These are phyloP conservation scores for Jaapia argillacea DNA, from an alignment of 768 basidiomycete genomes.

Conservation along the genomic window DNA sequence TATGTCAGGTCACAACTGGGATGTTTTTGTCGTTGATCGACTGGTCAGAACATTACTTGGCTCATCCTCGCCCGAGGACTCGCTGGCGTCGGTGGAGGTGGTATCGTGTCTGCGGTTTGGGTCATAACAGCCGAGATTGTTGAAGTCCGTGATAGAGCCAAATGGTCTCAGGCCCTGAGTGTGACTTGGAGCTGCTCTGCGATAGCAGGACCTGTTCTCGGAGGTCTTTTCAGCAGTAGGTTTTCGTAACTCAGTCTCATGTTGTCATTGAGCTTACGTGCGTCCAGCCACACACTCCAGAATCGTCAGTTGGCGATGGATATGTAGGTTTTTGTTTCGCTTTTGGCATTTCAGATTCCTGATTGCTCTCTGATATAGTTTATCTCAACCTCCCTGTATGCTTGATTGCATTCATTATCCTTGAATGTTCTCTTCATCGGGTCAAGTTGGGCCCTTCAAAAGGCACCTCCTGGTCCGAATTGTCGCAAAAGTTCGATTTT, in stretches of 20 bases:
- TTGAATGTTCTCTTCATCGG: constrained; percentile 49
- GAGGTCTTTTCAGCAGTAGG: constrained; percentile 73
- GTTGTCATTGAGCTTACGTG: too few relatives aligned
- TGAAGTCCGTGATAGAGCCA: constrained; percentile 55
- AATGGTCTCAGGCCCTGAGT: constrained; percentile 80
- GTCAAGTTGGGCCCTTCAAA: constrained; percentile 36
- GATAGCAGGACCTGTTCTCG: constrained; percentile 73
- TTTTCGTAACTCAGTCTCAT: constrained; percentile 4
- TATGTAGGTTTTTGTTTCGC: constrained; percentile 44
- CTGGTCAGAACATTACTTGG: constrained; percentile 40
- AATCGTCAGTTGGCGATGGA: constrained; percentile 69
- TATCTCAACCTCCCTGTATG: constrained; percentile 79
- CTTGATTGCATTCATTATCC: constrained; percentile 43
- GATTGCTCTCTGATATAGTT: constrained; percentile 34
- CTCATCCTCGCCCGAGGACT: constrained; percentile 55
- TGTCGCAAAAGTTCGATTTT: constrained; percentile 61
- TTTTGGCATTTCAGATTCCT: constrained; percentile 2
- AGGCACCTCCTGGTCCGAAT: constrained; percentile 44
- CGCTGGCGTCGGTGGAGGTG: constrained; percentile 80
- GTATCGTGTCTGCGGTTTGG: constrained; percentile 82
- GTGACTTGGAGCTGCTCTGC: constrained; percentile 84
- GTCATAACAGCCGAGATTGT: constrained; percentile 82
- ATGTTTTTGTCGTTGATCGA: constrained; percentile 7
- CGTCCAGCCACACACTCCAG: constrained; percentile 11
- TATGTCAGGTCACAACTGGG: constrained; percentile 17